Evolutionary conservation across 2,329 filamentous ascomycete genomes (phyloP), one percentile per base, ranked within the genome.

Genomic region (Aspergillus pseudonomiae): DNA sequence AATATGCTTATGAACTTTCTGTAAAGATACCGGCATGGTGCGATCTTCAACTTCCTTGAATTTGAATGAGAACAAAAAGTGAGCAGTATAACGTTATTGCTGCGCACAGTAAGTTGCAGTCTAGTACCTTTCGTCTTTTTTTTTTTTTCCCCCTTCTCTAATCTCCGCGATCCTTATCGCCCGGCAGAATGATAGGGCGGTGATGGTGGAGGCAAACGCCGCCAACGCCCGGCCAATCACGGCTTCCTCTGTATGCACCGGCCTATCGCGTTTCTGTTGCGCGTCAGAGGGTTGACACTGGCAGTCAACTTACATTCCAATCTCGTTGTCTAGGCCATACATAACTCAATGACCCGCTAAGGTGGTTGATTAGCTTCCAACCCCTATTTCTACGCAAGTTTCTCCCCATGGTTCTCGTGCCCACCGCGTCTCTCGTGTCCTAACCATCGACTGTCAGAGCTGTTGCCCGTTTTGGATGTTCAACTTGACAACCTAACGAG

Each of bases 1-100:
- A 68, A 98, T 94, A 68, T 93, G 88, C 81, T 98, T 98, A 67
- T 91, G 88, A 24, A 95, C 91, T 77, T 97, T 98, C 67, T 88
- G 82, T 7, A 97, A 81, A 52, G 89, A 87, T 74, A 88, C 90
- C 16, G 92, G 86, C 93, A 96, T 96, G 60, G 34, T 73, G 67
- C 48, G 6, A 39, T 39, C 4, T 39, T 30, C 0, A 16, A 36
- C 16, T 14, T 6, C 12, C 19, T 24, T 7, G 9, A 34, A 6
- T 53, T 34, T 34, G 19, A n/a, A 10, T n/a, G 19, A 53, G 10
- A 6, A 6, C 6, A 7, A 14, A n/a, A 41, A 41, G 39, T n/a
- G n/a, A 9, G 39, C 16, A 41, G 39, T 19, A 24, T 24, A 28
- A 16, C 11, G 14, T 16, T 4, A 16, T n/a, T 52, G 28, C 14